Base-by-base conservation (phyloP, 2,329 filamentous ascomycete species). In the Exophiala sp. region DNA sequence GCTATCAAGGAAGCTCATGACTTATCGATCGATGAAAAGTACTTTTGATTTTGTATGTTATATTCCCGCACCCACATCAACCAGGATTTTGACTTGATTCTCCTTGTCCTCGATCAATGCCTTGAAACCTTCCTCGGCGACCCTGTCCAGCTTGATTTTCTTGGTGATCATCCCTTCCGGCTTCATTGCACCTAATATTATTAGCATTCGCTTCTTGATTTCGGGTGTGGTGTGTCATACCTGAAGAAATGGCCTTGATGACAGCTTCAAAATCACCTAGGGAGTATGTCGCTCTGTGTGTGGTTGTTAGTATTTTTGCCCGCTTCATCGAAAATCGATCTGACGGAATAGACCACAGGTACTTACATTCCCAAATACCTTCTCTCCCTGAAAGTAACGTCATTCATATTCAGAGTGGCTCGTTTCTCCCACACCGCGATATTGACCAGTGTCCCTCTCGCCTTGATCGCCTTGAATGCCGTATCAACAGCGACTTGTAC, bases 351-450 rank as follows among this genome's bases (percentile, higher is more conserved):
- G 11, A 41, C 16, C 3, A 20, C 11, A 20, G 7, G 29, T 10
- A 54, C 56, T 57, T 44, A 59, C 58, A 80, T 72, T 33, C 77
- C 78, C 65, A 78, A 70, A 53, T 79, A 81, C n/a, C 64, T 74
- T 49, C 74, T 68, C 66, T 81, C 78, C 54, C 77, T 73, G 68
- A 81, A 80, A 3, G 77, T 72, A 34, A 81, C 67, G 52, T 76
- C 72, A 51, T 80, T 81, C 3, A 77, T 75, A 33, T 69, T 67
- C 39, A 81, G 70, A 0, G 69, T 71, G 42, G 72, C 75, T n/a
- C 72, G 65, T 64, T 79, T 78, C 65, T 79, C 77, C 77, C 78
- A 80, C 35, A 82, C 76, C 7, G 78, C 79, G 47, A 81, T 78
- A 51, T 81, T 81, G 51, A 81, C 73, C 29, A 80, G 69, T 2